A percentile compares a stretch with the other conserved stretches of the same genome.
Conservation (phyloP, 345 rosid genomes). For the Clarkia xantiana region DNA sequence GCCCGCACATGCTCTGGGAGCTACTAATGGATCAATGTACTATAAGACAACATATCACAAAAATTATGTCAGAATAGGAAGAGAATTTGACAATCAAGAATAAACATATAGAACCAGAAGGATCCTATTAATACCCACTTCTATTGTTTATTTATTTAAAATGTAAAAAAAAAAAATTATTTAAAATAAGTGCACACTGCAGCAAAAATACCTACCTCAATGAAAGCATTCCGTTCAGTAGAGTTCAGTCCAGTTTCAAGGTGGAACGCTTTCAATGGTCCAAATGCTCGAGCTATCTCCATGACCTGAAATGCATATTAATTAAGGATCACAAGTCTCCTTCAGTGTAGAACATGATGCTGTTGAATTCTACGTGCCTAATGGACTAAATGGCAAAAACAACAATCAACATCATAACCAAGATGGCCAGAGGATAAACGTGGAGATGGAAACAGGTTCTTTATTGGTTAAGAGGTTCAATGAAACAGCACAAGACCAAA, state of each 20-base stretch:
- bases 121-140: too few species aligned
- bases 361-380: too few species aligned
- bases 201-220: slow-evolving; percentile 55
- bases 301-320: slow-evolving; percentile 30
- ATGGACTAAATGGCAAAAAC: too few species aligned
- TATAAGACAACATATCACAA: slow-evolving; percentile 14
- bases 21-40: slow-evolving; percentile 59
- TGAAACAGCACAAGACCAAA: too few species aligned
- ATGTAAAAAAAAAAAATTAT: neutral
- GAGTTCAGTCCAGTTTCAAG: slow-evolving; percentile 28
- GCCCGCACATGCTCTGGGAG: slow-evolving; percentile 76
- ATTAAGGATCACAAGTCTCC: too few species aligned
- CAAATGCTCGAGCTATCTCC: slow-evolving; percentile 82
- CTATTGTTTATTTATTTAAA: neutral
- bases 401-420: too few species aligned
- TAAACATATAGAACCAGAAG: neutral
- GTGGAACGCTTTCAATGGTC: slow-evolving; percentile 69
- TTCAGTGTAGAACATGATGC: too few species aligned
- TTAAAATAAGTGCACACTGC: slow-evolving; percentile 8
- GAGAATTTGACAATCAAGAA: slow-evolving; percentile 2
- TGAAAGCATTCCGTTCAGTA: slow-evolving; percentile 34
- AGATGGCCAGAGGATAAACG: too few species aligned
- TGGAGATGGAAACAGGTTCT: too few species aligned
- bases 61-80: slow-evolving; percentile 3
- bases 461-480: too few species aligned